A percentile compares a stretch with the other conserved stretches of the same genome.
Conservation (phyloP, 108 stramenopile genomes). For the Aureococcus anophagefferens region DNA sequence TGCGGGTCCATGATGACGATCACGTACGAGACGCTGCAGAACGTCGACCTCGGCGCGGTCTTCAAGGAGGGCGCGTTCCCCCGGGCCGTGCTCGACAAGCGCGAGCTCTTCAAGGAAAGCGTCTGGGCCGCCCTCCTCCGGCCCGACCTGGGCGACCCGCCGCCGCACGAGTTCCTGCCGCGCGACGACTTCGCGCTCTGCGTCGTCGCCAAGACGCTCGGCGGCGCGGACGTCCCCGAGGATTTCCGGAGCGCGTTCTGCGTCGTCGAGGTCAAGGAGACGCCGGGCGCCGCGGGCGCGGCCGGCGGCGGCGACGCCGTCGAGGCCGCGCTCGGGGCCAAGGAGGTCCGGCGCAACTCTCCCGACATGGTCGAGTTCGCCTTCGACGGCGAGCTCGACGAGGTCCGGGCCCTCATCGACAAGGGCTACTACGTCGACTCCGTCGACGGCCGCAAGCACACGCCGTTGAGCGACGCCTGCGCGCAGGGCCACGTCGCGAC, state of each 20-base stretch:
- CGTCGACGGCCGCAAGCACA: conserved; percentile 26
- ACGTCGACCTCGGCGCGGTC: conserved; percentile 8
- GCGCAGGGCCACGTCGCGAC: conserved; percentile 25
- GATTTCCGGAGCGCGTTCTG: conserved; percentile 6
- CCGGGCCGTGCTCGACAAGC: conserved; percentile 12
- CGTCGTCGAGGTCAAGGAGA: conserved; percentile 18
- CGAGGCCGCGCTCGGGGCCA: conserved; percentile 22
- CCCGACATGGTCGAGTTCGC: conserved; percentile 27
- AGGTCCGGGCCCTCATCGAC: conserved; percentile 16
- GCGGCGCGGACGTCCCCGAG: conserved; percentile 4
- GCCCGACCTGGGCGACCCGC: conserved; percentile 20
- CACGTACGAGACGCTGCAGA: conserved; percentile 14
- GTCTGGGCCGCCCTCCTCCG: conserved; percentile 21
- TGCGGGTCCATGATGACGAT: conserved; percentile 22
- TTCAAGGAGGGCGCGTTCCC: conserved; percentile 27
- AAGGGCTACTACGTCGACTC: conserved; percentile 29
- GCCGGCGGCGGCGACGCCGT: conserved; percentile 11
- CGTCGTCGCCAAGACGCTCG: conserved; percentile 6
- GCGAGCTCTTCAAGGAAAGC: conserved; percentile 15
- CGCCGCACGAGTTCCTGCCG: conserved; percentile 8
- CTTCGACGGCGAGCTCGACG: conserved; percentile 40
- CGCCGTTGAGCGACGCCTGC: conserved; percentile 34
- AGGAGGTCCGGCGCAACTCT: conserved; percentile 22
- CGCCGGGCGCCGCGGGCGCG: background rate
- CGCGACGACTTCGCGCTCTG: conserved; percentile 26